phyloP scores from a whole-genome alignment of 169 alveolate genomes.

The Eimeria necatrix region DNA sequence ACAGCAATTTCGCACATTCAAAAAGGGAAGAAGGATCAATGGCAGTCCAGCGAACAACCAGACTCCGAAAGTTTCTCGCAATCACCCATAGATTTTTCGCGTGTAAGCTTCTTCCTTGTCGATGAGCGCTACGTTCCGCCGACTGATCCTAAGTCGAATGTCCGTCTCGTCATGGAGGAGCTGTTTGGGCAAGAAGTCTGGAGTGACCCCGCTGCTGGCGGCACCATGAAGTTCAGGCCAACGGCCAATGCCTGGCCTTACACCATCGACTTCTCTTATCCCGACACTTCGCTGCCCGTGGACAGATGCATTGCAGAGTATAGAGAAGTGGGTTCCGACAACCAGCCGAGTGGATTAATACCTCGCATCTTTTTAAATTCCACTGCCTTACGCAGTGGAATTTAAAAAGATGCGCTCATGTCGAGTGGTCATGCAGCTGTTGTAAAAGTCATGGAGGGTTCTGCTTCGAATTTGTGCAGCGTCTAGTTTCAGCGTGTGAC shows the following conservation, averaged over 20 bases:
- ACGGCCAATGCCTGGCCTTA: conserved; percentile 68
- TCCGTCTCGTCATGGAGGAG: conserved; percentile 72
- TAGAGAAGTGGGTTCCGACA: conserved; percentile 40
- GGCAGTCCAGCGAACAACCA: conserved; percentile 4
- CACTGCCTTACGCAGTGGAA: too few species aligned
- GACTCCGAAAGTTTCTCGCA: neutral
- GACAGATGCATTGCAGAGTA: conserved; percentile 80
- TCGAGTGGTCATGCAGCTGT: too few species aligned
- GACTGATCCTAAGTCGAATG: conserved; percentile 72
- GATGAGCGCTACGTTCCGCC: conserved; percentile 83
- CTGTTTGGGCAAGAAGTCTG: conserved; percentile 76
- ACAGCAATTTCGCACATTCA: conserved; percentile 33
- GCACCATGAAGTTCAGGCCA: conserved; percentile 51
- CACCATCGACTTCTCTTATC: conserved; percentile 57
- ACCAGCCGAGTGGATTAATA: neutral
- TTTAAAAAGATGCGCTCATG: too few species aligned
- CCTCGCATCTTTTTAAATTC: too few species aligned
- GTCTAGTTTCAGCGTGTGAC: too few species aligned
- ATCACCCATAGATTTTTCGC: conserved; percentile 65
- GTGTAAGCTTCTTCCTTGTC: conserved; percentile 80
- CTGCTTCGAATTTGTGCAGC: too few species aligned
- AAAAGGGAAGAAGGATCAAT: neutral
- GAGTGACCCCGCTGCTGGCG: conserved; percentile 51
- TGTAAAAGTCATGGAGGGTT: too few species aligned
- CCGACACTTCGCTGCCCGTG: conserved; percentile 81